Base-by-base conservation (phyloP, 2,329 filamentous ascomycete genomes). In the Colletotrichum sojae region DNA sequence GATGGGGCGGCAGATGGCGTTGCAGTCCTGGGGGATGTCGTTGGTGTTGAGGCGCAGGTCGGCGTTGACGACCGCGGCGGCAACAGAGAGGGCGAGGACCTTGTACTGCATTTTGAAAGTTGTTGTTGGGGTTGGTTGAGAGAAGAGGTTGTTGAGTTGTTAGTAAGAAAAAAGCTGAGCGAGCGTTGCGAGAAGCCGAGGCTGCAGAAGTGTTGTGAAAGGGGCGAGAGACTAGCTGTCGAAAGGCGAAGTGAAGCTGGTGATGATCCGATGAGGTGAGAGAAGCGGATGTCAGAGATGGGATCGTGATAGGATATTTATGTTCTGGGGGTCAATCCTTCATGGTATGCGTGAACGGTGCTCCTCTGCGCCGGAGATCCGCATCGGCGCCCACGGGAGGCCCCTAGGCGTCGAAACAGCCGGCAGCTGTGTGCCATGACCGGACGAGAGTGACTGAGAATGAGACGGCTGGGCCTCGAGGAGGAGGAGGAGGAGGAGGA, bases 1-100 rank as follows among this genome's bases (percentile, higher is more conserved):
- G 40, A 82, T 73, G 52, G 82, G 80, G 22, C 73, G 63, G 71
- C 82, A 83, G 73, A 82, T 79, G 70, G 73, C 68, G 31, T 73
- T 70, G 74, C 81, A 82, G 46, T 71, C 72, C n/a, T 64, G 58
- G 8, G 81, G 80, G 12, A 81, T 73, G 60, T 82, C 77, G 55
- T 77, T 75, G 51, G 73, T 67, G 60, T 80, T 77, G 43, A 82
- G 73, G 63, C 73, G 74, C 49, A 81, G 68, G 63, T 78, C 77
- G 54, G 80, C 80, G 53, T 71, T 73, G 54, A 73, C 79, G 53
- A 76, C 75, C 58, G 76, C 73, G 31, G 77, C 53, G 53, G 75
- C 73, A 15, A 79, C 71, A 18, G 75, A 73, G 51, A 79, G 57
- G 59, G 74, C 74, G 62, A 74, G 72, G 70, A 61, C 52, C 67